Conservation (phyloP, 495 filamentous ascomycete species). For the Xylaria venustula region DNA sequence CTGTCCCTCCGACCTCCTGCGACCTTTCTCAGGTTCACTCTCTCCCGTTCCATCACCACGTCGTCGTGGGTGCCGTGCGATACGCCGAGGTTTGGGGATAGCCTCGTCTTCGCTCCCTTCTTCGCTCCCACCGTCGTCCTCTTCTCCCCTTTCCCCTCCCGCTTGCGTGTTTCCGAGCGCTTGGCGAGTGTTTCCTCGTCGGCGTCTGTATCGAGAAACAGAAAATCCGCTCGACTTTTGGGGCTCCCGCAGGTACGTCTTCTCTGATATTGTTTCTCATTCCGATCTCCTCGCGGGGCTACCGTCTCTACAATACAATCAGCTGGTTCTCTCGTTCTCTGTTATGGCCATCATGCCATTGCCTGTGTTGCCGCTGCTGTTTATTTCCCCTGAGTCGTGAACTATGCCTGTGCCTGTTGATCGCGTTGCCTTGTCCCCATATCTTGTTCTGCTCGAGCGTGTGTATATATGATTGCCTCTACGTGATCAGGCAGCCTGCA, state of each 20-base stretch:
- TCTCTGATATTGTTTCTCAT: not conserved
- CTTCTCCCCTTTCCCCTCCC: not conserved
- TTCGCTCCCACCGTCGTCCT: not conserved
- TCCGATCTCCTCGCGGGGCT: not conserved
- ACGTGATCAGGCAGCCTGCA: not conserved
- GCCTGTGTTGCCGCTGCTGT: not conserved
- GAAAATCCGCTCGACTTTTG: not conserved
- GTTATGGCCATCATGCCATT: not conserved
- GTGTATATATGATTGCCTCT: conserved; percentile 11
- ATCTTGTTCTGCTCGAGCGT: not conserved
- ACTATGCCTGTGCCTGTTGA: conserved; percentile 5
- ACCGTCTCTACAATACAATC: not conserved
- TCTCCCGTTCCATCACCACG: not conserved
- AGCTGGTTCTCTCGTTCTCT: not conserved
- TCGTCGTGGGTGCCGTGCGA: conserved; percentile 11
- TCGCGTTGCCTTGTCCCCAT: not conserved
- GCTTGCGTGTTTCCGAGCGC: not conserved
- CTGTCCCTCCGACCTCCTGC: conserved; percentile 8
- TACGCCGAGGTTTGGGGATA: conserved; percentile 7
- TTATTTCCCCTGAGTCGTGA: conserved; percentile 5
- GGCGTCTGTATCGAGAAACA: not conserved
- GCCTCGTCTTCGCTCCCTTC: conserved; percentile 14
- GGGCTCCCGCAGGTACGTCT: not conserved
- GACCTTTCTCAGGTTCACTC: conserved; percentile 1
- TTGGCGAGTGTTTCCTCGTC: not conserved